Percentiles rank a stretch among this genome's conserved stretches.
Evolutionary conservation across 148 eudicot genomes (phyloP).

Genomic region (Chenopodium album): DNA sequence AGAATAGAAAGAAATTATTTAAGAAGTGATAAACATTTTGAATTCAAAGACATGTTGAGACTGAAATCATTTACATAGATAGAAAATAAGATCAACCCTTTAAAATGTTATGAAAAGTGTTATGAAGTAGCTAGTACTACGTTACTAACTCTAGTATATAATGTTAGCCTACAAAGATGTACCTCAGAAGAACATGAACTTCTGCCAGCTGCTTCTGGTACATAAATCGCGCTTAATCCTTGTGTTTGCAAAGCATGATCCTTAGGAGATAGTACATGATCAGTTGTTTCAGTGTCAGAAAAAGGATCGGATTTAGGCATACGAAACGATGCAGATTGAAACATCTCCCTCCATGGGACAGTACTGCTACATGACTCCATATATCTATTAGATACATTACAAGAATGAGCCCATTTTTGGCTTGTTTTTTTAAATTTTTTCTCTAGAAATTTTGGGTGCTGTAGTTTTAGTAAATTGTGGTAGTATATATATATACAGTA

Average conservation of each 20-base stretch:
- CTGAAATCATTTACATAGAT: neutral
- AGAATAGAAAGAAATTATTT: neutral
- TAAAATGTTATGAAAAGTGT: neutral
- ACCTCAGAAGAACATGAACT: slow-evolving; percentile 20
- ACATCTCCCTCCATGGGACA: slow-evolving; percentile 35
- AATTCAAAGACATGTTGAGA: neutral
- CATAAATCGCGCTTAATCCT: neutral
- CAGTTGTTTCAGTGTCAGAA: neutral
- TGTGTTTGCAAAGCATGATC: neutral
- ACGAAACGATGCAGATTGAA: slow-evolving; percentile 33
- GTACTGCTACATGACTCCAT: neutral
- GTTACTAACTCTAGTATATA: too few relatives aligned
- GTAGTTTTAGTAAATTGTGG: neutral
- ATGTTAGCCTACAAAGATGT: neutral
- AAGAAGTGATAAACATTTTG: neutral
- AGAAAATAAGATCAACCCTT: neutral
- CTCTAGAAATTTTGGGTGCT: neutral
- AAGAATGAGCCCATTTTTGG: slow-evolving; percentile 14
- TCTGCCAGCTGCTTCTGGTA: neutral
- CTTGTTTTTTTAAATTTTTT: neutral
- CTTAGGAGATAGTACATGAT: neutral
- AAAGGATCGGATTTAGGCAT: slow-evolving; percentile 26
- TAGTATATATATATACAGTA: neutral
- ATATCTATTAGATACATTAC: neutral
- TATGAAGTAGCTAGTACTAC: neutral